Evolutionary conservation across 2,329 filamentous ascomycete species (phyloP), one percentile per base, ranked within the genome.

Genomic region (Orbilia ellipsospora): DNA sequence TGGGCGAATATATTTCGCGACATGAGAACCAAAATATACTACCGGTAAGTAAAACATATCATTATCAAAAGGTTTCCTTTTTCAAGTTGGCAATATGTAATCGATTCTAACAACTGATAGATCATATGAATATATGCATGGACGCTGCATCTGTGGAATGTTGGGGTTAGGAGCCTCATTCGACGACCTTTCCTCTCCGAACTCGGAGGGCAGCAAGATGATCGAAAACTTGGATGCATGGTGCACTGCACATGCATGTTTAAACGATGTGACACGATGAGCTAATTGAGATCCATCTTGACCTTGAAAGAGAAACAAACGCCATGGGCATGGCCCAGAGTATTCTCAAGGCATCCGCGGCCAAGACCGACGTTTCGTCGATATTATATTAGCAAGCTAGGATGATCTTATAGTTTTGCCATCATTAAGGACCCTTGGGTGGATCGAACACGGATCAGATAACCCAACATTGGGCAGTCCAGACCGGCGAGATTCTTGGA

Each of bases 371-470:
- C 7, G 28, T 31, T 31, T 31, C 28, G n/a, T n/a, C n/a, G n/a
- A n/a, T 31, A 31, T 31, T 4, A 31, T 31, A 31, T 31, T 31
- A 31, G 28, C 28, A 3, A 31, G 28, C 28, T 31, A 31, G 28
- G 28, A 31, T 31, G 28, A 31, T 31, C 28, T 7, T 31, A 31
- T 31, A 64, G 42, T 13, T 45, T 45, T 16, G 42, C n/a, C n/a
- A n/a, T n/a, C n/a, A n/a, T n/a, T n/a, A n/a, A n/a, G n/a, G n/a
- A n/a, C n/a, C n/a, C n/a, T n/a, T n/a, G n/a, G n/a, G n/a, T n/a
- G n/a, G n/a, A n/a, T n/a, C n/a, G n/a, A n/a, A n/a, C n/a, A 12
- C 64, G 64, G 72, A 75, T 69, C 72, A 69, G 72, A 75, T 75
- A 75, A 75, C 60, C 52, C 69, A 45, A 16, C 23, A 40, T 15